Conservation (phyloP, 2,329 filamentous ascomycete species). For the Fusarium subglutinans region DNA sequence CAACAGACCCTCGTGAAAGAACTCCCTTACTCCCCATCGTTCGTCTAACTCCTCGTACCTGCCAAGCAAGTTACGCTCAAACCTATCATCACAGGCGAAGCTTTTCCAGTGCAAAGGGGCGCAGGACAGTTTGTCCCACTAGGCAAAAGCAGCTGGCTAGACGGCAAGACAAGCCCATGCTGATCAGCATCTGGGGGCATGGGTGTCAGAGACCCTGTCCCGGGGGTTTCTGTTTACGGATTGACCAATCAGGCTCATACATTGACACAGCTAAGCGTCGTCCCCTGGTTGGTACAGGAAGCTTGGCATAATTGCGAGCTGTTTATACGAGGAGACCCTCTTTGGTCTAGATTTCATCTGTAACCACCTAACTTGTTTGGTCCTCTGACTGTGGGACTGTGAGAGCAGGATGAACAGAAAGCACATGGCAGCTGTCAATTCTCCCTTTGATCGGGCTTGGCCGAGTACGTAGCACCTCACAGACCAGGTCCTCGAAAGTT, state of each 20-base stretch:
- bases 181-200: conserved; percentile 20
- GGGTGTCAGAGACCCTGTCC: conserved; percentile 10
- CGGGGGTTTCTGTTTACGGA: conserved; percentile 24
- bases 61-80: conserved; percentile 15
- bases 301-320: conserved; percentile 17
- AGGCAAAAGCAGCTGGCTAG: conserved; percentile 5
- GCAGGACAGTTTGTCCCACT: conserved; percentile 14
- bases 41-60: conserved; percentile 7
- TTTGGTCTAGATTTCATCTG: conserved; percentile 13
- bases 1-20: neutral
- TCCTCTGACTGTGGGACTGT: neutral
- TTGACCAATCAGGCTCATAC: conserved; percentile 2
- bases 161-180: neutral
- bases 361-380: conserved; percentile 1
- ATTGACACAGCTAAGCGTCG: neutral
- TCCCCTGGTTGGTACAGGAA: neutral
- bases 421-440: conserved; percentile 14
- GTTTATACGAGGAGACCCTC: conserved; percentile 21
- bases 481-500: neutral
- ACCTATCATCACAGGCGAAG: conserved; percentile 10
- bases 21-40: neutral
- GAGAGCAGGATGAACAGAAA: neutral
- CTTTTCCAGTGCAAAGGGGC: conserved; percentile 3
- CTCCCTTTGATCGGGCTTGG: neutral
- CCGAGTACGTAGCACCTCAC: conserved; percentile 2